Evolutionary conservation across 2,329 filamentous ascomycete species (phyloP), one percentile per base, ranked within the genome.

Genomic region (Fusarium albosuccineum): DNA sequence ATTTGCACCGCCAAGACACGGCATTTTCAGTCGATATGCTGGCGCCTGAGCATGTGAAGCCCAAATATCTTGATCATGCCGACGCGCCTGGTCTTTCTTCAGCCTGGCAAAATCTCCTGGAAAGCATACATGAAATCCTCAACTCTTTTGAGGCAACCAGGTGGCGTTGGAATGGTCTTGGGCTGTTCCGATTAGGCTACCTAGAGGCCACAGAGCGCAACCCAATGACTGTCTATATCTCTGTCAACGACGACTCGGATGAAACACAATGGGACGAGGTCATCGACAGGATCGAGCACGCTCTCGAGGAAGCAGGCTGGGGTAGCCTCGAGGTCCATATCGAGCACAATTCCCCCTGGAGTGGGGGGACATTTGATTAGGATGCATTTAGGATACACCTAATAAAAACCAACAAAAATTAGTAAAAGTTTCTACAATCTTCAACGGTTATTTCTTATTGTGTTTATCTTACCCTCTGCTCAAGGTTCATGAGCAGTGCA

Each of bases 91-190:
- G 16, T 6, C 26, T 27, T 5, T 2, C 48, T 13, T 41, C n/a
- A 17, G 14, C 22, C n/a, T 5, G 41, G 45, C 45, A 30, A 1
- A 11, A 22, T 9, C 22, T 55, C 13, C 26, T 13, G 3, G 26
- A 13, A n/a, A 13, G 27, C 14, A 13, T 39, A 5, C 13, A 14
- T 2, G 22, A 39, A 33, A 34, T 8, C 5, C 41, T 55, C 6
- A n/a, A 55, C 13, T 16, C 41, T 9, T 34, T 16, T 16, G 42
- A 57, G 27, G 53, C 17, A 17, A 57, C 53, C n/a, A 16, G 16
- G n/a, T 14, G 13, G 3, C 36, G 33, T 7, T 30, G 11, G 14
- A 30, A 26, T 9, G n/a, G 11, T 22, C 33, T 56, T 2, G 9
- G 9, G 8, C 26, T 56, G 11, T 40, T 56, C n/a, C 39, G 26